Conservation (phyloP, 441 rosid genomes). For the Euphorbia celastroides region DNA sequence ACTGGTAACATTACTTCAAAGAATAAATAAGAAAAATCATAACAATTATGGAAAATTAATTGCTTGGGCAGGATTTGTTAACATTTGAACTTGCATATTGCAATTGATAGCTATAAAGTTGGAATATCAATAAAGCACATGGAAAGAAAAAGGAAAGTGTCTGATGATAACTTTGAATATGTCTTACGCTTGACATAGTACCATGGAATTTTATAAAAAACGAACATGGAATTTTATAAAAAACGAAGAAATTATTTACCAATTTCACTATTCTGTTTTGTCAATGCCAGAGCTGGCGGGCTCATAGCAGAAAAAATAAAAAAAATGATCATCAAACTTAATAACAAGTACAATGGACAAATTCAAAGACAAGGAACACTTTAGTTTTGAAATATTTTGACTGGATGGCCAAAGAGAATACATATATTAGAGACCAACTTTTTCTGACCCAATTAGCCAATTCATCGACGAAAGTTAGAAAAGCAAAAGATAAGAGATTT, state of each 20-base stretch:
- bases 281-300: slow-evolving; percentile 8
- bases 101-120: background rate
- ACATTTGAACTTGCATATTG: background rate
- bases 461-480: background rate
- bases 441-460: background rate
- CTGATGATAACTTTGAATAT: background rate
- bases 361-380: background rate
- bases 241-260: slow-evolving; percentile 17
- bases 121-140: background rate
- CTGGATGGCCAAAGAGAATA: background rate
- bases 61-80: background rate
- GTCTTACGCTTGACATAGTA: background rate
- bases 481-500: background rate
- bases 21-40: background rate
- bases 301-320: slow-evolving; percentile 9
- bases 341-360: background rate
- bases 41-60: background rate
- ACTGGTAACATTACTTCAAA: background rate
- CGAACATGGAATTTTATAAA: too few relatives aligned
- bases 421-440: background rate
- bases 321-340: background rate
- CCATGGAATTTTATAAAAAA: background rate
- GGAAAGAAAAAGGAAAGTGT: background rate
- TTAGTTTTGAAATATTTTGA: background rate
- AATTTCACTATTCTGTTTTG: slow-evolving; percentile 10